These are phyloP conservation scores for Amauroascus verrucosus DNA, from an alignment of 2,329 filamentous ascomycete genomes.

Conservation along the genomic window DNA sequence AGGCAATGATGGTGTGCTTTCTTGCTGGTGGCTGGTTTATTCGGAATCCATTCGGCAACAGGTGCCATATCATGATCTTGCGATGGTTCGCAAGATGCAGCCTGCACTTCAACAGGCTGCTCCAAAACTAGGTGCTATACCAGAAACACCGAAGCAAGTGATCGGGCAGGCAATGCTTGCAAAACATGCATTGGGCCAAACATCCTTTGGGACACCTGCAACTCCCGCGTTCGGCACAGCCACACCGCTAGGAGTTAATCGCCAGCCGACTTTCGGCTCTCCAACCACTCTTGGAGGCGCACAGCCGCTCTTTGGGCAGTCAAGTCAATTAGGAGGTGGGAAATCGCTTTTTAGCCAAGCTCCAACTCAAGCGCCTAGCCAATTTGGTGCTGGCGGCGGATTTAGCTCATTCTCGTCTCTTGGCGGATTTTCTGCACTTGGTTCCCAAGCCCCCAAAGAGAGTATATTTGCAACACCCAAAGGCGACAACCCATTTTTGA, in stretches of 20 bases:
- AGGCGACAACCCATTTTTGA: slow-evolving; percentile 23
- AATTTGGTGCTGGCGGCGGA: slow-evolving; percentile 21
- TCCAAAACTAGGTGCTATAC: slow-evolving; percentile 17
- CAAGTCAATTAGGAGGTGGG: slow-evolving; percentile 17
- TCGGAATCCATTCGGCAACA: slow-evolving; percentile 69
- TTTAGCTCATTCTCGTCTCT: slow-evolving; percentile 24
- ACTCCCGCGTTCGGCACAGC: slow-evolving; percentile 18
- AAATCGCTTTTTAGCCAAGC: slow-evolving; percentile 26
- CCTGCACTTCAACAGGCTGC: slow-evolving; percentile 21
- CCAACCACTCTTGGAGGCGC: slow-evolving; percentile 23
- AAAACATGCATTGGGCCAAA: slow-evolving; percentile 28
- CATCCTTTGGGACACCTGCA: slow-evolving; percentile 30
- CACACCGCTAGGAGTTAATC: slow-evolving; percentile 5
- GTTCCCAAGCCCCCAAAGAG: slow-evolving; percentile 4
- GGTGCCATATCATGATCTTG: slow-evolving; percentile 61
- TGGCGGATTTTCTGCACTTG: slow-evolving; percentile 6
- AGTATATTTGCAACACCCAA: slow-evolving; percentile 18
- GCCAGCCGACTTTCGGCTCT: slow-evolving; percentile 18
- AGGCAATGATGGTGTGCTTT: slow-evolving; percentile 78
- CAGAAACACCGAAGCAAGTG: slow-evolving; percentile 15
- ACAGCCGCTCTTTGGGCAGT: slow-evolving; percentile 29
- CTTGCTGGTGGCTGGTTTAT: slow-evolving; percentile 87
- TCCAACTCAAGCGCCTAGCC: slow-evolving; percentile 17
- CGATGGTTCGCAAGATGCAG: slow-evolving; percentile 28
- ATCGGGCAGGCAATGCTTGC: slow-evolving; percentile 21